These are phyloP conservation scores for Infundibulicybe gibba DNA, from an alignment of 768 basidiomycete genomes.

Conservation along the genomic window DNA sequence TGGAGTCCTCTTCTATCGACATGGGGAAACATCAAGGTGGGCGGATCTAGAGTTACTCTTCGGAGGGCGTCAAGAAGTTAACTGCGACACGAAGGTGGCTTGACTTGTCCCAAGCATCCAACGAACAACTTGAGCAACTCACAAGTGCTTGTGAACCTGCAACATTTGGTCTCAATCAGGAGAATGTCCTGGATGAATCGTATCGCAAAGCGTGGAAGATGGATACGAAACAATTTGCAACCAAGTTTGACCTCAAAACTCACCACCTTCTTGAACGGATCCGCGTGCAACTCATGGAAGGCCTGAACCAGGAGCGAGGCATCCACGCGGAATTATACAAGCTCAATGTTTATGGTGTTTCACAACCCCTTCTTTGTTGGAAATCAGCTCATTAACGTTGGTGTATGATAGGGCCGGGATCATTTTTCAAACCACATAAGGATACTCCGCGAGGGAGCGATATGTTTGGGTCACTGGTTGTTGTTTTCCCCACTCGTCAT, in stretches of 20 bases:
- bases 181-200: constrained; percentile 21
- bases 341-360: neutral
- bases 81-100: neutral
- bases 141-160: constrained; percentile 16
- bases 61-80: neutral
- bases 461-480: constrained; percentile 51
- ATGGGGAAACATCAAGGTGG: no score
- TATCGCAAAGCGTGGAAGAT: constrained; percentile 23
- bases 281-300: constrained; percentile 10
- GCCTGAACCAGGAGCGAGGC: constrained; percentile 5
- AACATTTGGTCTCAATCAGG: constrained; percentile 17
- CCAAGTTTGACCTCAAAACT: constrained; percentile 11
- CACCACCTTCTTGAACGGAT: constrained; percentile 10
- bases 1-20: no score
- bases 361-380: no score
- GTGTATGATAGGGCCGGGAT: no score
- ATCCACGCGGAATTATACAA: neutral
- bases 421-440: constrained; percentile 47
- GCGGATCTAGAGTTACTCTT: no score
- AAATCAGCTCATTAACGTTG: no score
- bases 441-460: constrained; percentile 39
- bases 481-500: constrained; percentile 42
- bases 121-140: constrained; percentile 1
- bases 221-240: constrained; percentile 12
- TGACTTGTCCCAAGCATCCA: constrained; percentile 2